These are phyloP conservation scores for Geosmithia flava DNA, from an alignment of 2,329 filamentous ascomycete species.

Conservation along the genomic window DNA sequence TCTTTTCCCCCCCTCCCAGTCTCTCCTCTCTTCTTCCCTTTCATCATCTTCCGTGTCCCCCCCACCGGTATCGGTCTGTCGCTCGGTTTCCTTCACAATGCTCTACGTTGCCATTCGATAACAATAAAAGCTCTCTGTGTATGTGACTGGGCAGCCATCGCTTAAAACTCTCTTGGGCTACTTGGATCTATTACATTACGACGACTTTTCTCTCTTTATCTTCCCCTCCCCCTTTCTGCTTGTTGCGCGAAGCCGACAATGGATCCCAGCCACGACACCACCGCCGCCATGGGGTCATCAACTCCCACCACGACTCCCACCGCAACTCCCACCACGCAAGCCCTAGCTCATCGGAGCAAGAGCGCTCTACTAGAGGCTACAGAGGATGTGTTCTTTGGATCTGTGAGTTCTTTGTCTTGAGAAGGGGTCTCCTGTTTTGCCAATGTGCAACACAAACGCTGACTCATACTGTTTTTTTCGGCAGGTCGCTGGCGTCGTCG, in stretches of 20 bases:
- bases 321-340: slow-evolving; percentile 8
- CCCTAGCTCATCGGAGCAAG: slow-evolving; percentile 10
- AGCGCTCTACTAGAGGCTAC: slow-evolving; percentile 50
- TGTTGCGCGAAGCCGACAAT: slow-evolving; percentile 5
- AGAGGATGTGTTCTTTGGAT: slow-evolving; percentile 83
- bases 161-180: background rate
- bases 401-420: slow-evolving; percentile 36
- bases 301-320: slow-evolving; percentile 15
- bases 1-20: background rate
- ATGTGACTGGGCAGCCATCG: background rate
- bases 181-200: background rate
- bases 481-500: slow-evolving; percentile 59
- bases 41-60: background rate
- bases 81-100: background rate
- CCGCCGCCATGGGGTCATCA: slow-evolving; percentile 11
- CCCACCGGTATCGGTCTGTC: background rate
- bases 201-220: background rate
- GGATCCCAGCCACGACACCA: slow-evolving; percentile 16
- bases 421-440: background rate
- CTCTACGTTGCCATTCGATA: background rate
- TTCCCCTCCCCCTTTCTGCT: background rate
- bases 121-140: background rate
- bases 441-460: background rate
- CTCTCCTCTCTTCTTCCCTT: background rate
- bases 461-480: background rate